Conservation (phyloP, 345 rosid genomes). For the Atalantia buxifolia region DNA sequence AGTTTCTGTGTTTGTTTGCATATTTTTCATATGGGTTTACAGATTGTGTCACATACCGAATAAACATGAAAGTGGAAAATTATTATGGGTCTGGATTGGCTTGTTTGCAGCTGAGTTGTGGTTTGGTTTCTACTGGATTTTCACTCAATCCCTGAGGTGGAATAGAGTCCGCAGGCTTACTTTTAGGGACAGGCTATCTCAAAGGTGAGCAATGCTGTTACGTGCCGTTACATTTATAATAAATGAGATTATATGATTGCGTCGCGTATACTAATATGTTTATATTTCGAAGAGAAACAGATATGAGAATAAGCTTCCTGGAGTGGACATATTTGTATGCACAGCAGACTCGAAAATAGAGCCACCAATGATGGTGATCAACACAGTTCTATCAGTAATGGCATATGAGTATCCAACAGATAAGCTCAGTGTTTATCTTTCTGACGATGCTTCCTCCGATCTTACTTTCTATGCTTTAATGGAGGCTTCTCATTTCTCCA, state of each 20-base stretch:
- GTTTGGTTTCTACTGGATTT: constrained; percentile 50
- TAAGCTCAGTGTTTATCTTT: constrained; percentile 54
- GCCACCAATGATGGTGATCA: constrained; percentile 67
- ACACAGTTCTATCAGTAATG: constrained; percentile 59
- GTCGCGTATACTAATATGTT: background rate
- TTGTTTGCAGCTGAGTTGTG: constrained; percentile 44
- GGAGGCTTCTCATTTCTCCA: constrained; percentile 49
- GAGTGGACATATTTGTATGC: constrained; percentile 67
- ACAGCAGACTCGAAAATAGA: constrained; percentile 68
- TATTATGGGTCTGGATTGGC: constrained; percentile 45
- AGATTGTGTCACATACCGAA: constrained; percentile 25
- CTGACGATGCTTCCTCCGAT: constrained; percentile 68
- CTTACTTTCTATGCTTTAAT: constrained; percentile 54
- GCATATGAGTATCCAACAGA: constrained; percentile 57
- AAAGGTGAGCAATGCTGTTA: constrained; percentile 24
- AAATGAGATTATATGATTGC: background rate
- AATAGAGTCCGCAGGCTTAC: constrained; percentile 28
- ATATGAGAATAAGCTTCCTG: constrained; percentile 37
- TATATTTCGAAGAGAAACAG: constrained; percentile 6
- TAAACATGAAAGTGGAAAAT: constrained; percentile 16
- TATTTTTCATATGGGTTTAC: constrained; percentile 30
- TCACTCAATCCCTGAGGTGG: constrained; percentile 46
- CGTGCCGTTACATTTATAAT: background rate
- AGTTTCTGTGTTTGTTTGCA: constrained; percentile 26
- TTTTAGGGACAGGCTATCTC: constrained; percentile 45